Percentiles rank a stretch among this genome's conserved stretches.
Evolutionary conservation across 257 asterid genomes (phyloP).

Genomic region (Echium plantagineum): DNA sequence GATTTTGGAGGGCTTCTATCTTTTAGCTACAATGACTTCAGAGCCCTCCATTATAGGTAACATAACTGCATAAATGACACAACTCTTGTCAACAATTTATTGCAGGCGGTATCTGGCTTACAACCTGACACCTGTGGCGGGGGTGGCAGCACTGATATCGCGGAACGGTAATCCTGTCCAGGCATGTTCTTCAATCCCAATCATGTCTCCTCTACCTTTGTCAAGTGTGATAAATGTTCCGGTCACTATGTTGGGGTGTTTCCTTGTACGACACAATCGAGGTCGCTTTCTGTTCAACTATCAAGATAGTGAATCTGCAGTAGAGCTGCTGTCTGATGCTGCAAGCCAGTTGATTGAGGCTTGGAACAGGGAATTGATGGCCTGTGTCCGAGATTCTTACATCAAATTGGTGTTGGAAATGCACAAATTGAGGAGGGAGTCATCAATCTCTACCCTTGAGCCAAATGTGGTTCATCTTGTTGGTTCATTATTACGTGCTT

Average conservation of each 20-base stretch:
- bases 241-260: constrained; percentile 72
- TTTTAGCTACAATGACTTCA: background rate
- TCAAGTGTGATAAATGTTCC: constrained; percentile 55
- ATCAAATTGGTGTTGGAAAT: constrained; percentile 71
- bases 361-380: constrained; percentile 92
- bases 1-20: background rate
- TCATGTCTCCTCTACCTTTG: constrained; percentile 94
- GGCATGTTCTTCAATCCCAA: constrained; percentile 39
- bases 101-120: constrained; percentile 88
- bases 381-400: constrained; percentile 89
- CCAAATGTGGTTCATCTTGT: constrained; percentile 47
- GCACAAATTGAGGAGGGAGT: constrained; percentile 83
- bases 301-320: constrained; percentile 43
- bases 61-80: background rate
- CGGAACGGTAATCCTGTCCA: constrained; percentile 54
- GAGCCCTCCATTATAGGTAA: background rate
- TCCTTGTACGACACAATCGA: constrained; percentile 80
- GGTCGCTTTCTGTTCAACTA: constrained; percentile 73
- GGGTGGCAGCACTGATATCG: constrained; percentile 88
- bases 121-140: constrained; percentile 93
- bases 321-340: constrained; percentile 49
- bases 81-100: constrained; percentile 6
- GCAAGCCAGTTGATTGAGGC: constrained; percentile 83
- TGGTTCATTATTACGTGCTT: constrained; percentile 41
- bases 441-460: constrained; percentile 50